Evolutionary conservation across 2,329 filamentous ascomycete genomes (phyloP), one percentile per base, ranked within the genome.

Genomic region (Podosphaera fusca): DNA sequence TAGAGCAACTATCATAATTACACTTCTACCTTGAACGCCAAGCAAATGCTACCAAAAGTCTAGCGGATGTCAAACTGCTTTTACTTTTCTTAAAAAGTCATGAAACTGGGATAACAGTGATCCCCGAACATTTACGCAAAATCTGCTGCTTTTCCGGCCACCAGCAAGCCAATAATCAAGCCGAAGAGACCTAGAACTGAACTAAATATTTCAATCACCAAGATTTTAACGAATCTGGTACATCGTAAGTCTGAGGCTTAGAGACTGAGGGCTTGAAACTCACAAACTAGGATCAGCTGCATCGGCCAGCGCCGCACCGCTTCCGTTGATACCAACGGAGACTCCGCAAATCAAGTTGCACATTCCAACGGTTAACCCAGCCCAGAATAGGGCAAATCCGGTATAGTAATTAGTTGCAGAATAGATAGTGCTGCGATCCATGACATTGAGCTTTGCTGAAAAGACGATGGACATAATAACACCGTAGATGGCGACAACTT

Each of bases 401-500:
- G 89, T 95, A 70, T 94, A 98, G 74, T 90, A 92, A 67, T 87
- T 87, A 69, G 80, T 81, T 56, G 78, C 80, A 10, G 84, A 84
- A 72, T 84, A 85, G 35, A 88, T 70, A 21, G 77, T 75, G 45
- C 82, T 78, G 58, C 77, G 76, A 49, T 74, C 68, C 35, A 92
- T 77, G 57, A 76, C 70, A 64, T 79, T 77, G 64, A 98, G 73
- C 72, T 95, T 94, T 60, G 89, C 79, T 50, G 89, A 94, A 75
- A 96, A 96, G 66, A 98, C 85, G 69, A 98, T 98, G 66, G 89
- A 85, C 88, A 98, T 98, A 73, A 98, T 98, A 72, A 98, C 90
- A 66, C 94, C 94, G 77, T 98, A 98, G 71, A 98, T 98, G 71
- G 92, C 92, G 67, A 98, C 92, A 68, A 98, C 92, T 74, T 98